Conservation (phyloP, 177 flowering plant genomes). For the Vitis hybrid region DNA sequence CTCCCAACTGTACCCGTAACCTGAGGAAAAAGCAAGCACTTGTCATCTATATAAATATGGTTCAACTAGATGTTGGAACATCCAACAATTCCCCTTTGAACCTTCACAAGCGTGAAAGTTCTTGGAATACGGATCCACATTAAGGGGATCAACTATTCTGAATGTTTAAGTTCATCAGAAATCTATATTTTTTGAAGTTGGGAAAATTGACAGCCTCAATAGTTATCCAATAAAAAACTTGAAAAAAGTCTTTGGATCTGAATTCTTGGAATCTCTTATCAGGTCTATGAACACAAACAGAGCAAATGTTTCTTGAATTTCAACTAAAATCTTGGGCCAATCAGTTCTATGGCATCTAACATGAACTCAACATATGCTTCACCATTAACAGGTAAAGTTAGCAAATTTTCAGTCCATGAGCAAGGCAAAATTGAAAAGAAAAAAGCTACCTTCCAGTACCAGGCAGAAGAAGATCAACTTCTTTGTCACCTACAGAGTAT, state of each 20-base stretch:
- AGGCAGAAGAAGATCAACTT: conserved; percentile 75
- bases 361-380: not conserved
- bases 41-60: not conserved
- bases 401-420: not conserved
- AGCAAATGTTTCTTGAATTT: not conserved
- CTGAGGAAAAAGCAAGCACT: conserved; percentile 30
- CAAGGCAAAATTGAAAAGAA: not conserved
- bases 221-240: not conserved
- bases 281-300: not conserved
- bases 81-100: not conserved
- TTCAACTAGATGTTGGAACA: not conserved
- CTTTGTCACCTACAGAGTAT: conserved; percentile 52
- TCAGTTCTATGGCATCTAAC: not conserved
- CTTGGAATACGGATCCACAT: not conserved
- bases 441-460: conserved; percentile 46
- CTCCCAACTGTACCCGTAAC: conserved; percentile 84
- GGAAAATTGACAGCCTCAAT: not conserved
- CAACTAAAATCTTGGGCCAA: not conserved
- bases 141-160: not conserved
- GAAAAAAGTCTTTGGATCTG: not conserved
- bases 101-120: not conserved
- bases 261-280: not conserved
- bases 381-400: not conserved
- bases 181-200: not conserved
- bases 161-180: not conserved